Base-by-base conservation (phyloP, 441 rosid species). In the Pelargonium citronellum region DNA sequence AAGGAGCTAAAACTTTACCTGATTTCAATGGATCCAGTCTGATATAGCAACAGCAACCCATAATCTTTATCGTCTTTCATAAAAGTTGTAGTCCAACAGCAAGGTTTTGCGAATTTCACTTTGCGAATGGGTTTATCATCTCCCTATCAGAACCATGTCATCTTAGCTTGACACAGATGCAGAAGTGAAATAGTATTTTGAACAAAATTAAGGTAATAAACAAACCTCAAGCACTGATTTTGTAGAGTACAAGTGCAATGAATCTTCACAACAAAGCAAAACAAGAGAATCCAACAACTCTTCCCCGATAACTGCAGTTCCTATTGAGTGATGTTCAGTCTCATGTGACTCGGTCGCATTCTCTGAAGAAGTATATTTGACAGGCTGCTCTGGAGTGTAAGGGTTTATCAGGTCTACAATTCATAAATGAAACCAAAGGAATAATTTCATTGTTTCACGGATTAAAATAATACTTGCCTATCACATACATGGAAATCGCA, bases 21-120 rank as follows among this genome's bases (percentile, higher is more conserved):
- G 71, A 87, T 81, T 79, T 89, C 88, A 47, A 89, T 47, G 34
- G 63, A 81, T 77, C 94, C 94, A 17, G 85, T 85, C 77, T 82
- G 81, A 79, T 83, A 89, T 49, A 89, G 73, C 70, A 77, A 76
- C 19, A 83, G 69, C 67, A 84, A 74, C 68, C 88, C 91, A 71
- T 73, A 71, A 70, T 74, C 73, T 67, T 74, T 67, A 74, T 75
- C 87, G 68, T 82, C 85, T 73, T 84, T 87, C 79, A 62, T 75
- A 24, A 89, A 79, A 34, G 81, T 79, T 67, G 89, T 69, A 66
- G 83, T 75, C 91, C 94, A 89, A 76, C 86, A 85, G 77, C 94
- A 89, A 73, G 81, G 82, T 64, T 77, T 80, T 41, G 75, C 69
- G 77, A 76, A 84, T 68, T 85, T 89, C 82, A 84, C 82, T 85